Evolutionary conservation across 2,329 filamentous ascomycete genomes (phyloP), one percentile per base, ranked within the genome.

Genomic region (Colletotrichum abscissum): DNA sequence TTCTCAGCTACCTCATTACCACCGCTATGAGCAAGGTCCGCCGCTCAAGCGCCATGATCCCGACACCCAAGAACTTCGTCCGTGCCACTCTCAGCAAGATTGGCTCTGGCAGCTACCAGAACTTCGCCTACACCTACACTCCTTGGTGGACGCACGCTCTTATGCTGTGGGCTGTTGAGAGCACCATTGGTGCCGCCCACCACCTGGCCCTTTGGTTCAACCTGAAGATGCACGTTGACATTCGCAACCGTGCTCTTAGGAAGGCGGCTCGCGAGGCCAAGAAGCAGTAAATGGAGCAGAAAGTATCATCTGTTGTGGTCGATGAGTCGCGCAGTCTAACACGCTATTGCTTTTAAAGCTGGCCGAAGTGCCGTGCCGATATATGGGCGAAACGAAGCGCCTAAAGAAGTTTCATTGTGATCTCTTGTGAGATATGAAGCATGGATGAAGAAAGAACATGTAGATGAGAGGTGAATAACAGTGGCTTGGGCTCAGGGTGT

Each of bases 1-100:
- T 97, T 33, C 90, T 98, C 77, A 95, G 93, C 78, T 97, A 99
- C 83, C 91, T 99, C 60, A 94, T 99, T 79, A 97, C 95, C 5
- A 96, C 94, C 1, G 95, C 96, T 79, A 99, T 99, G 97, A 96
- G 93, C 84, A 99, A 99, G 89, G 91, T 99, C 78, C 93, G 94
- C 78, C 93, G 92, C 69, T 87, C 95, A 0, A 96, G 90, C 75
- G 84, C 92, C 58, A 86, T 95, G 70, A 93, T 98, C 58, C 97
- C 97, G 11, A 95, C 89, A 72, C 93, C 96, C 16, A 93, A 92
- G 81, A 86, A 88, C 67, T 98, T 98, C 82, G 97, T 99, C 69
- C 90, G 89, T 78, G 87, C 94, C 7, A 91, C 93, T 0, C 86
- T 99, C 72, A 86, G 89, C 75, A 98, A 97, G 87, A 89, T 99